Evolutionary conservation across 2,329 filamentous ascomycete species (phyloP), one percentile per base, ranked within the genome.

Genomic region (Aspergillus viridinutans): DNA sequence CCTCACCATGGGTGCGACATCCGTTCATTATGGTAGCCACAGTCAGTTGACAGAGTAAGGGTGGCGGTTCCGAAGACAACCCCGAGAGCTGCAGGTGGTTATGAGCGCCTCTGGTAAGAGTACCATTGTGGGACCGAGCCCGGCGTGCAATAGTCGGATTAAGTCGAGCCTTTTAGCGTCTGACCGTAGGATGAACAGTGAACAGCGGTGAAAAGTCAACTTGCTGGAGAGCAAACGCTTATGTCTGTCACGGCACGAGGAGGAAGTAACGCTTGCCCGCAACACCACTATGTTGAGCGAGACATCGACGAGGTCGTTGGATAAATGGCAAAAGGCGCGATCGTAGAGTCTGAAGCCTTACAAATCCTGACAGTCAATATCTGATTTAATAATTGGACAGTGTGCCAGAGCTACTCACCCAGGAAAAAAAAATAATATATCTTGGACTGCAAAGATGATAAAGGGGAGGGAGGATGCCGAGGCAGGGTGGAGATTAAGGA

Each of bases 41-140:
- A 54, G 47, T 52, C 26, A 21, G 55, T 52, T 50, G 54, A 49
- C 26, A 29, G 54, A 52, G 40, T 45, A 55, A 52, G 58, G 28
- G 54, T 60, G 54, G 29, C 45, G 57, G 51, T 59, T 54, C 52
- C 43, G 43, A 56, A 57, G 56, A 62, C 57, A 61, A 62, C 63
- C 64, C 66, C 64, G 59, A 61, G 26, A 62, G 59, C 61, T 68
- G 65, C 59, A 69, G 63, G 63, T 65, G 55, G 58, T 69, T 60
- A 61, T 59, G 54, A 63, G 63, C 58, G 56, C 56, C 58, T 57
- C 57, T 40, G 55, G 54, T 72, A 60, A 59, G 60, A 64, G 57
- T 70, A 56, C 67, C 72, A 74, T 74, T 68, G 68, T 74, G 63
- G 64, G 66, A 63, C 65, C 55, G 55, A 60, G 54, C 58, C 58